Percentiles rank a stretch among this genome's conserved stretches.
Evolutionary conservation across 805 yeast genomes (phyloP).

Genomic region (Saturnispora mendoncae): DNA sequence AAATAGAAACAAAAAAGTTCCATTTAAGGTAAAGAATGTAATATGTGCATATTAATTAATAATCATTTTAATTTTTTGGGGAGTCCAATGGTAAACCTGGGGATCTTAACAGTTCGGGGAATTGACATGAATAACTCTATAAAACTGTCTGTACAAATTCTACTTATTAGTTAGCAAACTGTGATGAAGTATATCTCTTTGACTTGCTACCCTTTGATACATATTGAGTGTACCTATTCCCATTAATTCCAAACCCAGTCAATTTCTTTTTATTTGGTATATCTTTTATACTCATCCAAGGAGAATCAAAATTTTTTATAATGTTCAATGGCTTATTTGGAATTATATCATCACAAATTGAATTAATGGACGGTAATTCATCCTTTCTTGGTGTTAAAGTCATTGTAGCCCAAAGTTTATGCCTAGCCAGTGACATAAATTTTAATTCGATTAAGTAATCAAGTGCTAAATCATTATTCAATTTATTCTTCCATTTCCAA

Average conservation of each 20-base stretch:
- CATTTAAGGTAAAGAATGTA: no score
- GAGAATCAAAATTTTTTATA: constrained; percentile 6
- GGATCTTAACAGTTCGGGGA: no score
- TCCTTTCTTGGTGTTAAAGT: constrained; percentile 45
- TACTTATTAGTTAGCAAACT: background rate
- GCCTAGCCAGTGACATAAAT: constrained; percentile 36
- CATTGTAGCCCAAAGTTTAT: constrained; percentile 44
- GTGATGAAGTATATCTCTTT: constrained; percentile 6
- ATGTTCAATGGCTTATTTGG: constrained; percentile 1
- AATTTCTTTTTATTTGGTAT: background rate
- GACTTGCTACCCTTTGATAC: constrained; percentile 9
- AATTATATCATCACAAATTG: constrained; percentile 5
- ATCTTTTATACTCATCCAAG: constrained; percentile 13
- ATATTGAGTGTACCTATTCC: constrained; percentile 8
- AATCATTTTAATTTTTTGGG: no score
- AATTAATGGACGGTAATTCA: constrained; percentile 8
- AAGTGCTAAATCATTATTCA: background rate
- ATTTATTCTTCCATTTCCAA: background rate
- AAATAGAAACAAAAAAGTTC: no score
- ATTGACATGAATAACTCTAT: no score
- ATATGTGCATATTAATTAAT: no score
- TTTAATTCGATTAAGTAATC: constrained; percentile 16
- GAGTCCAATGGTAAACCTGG: no score
- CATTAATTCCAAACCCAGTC: constrained; percentile 6
- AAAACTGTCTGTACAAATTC: no score